Percentiles rank a stretch among this genome's conserved stretches.
These are phyloP conservation scores for Apophysomyces variabilis DNA, from an alignment of 371 early-diverging fungal genomes.

Conservation along the genomic window DNA sequence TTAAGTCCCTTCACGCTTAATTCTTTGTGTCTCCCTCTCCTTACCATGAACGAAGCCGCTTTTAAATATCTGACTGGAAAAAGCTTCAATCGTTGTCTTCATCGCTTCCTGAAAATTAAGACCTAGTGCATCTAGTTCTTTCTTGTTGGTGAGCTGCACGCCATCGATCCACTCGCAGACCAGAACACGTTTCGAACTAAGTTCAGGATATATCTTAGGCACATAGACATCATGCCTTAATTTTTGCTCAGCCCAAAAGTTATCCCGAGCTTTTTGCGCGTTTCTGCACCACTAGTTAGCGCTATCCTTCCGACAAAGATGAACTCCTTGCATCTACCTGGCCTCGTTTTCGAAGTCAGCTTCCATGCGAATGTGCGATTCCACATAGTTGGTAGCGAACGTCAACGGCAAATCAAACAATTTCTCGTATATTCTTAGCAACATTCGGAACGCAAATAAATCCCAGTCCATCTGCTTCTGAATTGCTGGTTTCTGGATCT, in stretches of 20 bases:
- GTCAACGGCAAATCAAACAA: slow-evolving; percentile 86
- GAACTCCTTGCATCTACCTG: slow-evolving; percentile 28
- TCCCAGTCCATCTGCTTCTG: slow-evolving; percentile 85
- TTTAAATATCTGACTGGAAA: slow-evolving; percentile 89
- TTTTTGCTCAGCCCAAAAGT: slow-evolving; percentile 60
- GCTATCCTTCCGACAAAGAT: not conserved
- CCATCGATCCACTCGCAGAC: slow-evolving; percentile 91
- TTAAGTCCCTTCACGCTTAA: not conserved
- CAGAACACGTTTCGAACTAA: slow-evolving; percentile 74
- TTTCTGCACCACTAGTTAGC: slow-evolving; percentile 51
- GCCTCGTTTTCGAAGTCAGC: slow-evolving; percentile 81
- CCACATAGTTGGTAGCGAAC: slow-evolving; percentile 82
- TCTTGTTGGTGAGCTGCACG: slow-evolving; percentile 62
- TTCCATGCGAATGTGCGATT: slow-evolving; percentile 81
- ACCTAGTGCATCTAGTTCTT: slow-evolving; percentile 42
- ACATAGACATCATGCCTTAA: slow-evolving; percentile 68
- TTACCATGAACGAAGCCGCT: slow-evolving; percentile 88
- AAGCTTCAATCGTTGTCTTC: slow-evolving; percentile 78
- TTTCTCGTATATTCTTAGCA: slow-evolving; percentile 68
- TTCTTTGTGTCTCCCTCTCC: slow-evolving; percentile 16
- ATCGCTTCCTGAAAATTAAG: slow-evolving; percentile 64
- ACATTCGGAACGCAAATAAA: slow-evolving; percentile 66
- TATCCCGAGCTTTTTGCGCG: slow-evolving; percentile 62
- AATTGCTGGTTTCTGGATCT: slow-evolving; percentile 92
- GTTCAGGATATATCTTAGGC: slow-evolving; percentile 81